Evolutionary conservation across 805 yeast species (phyloP).

Genomic region (Metschnikowia amazonensis): DNA sequence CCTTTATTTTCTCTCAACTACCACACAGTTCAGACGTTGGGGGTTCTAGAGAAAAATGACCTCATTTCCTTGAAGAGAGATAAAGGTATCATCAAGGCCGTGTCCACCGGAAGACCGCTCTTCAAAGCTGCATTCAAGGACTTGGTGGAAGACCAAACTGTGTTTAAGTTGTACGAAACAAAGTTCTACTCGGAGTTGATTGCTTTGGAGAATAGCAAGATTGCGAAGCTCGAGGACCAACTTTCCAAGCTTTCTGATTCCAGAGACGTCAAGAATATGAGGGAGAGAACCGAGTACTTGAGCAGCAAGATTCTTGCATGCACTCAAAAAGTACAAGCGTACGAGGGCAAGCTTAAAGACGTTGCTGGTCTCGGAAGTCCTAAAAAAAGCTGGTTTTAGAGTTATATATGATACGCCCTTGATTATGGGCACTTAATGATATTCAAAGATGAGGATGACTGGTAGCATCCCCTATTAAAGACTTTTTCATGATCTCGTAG

Average conservation of each 20-base stretch:
- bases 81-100: slow-evolving; percentile 65
- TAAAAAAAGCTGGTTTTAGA: slow-evolving; percentile 14
- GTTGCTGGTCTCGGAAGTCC: slow-evolving; percentile 13
- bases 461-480: slow-evolving; percentile 22
- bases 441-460: slow-evolving; percentile 12
- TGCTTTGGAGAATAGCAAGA: slow-evolving; percentile 56
- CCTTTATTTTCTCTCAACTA: slow-evolving; percentile 60
- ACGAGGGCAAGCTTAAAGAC: slow-evolving; percentile 27
- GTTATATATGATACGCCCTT: not conserved
- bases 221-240: slow-evolving; percentile 68
- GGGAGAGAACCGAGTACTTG: slow-evolving; percentile 61
- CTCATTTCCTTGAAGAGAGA: slow-evolving; percentile 67
- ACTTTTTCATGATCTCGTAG: slow-evolving; percentile 45
- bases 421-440: too few relatives aligned
- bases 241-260: slow-evolving; percentile 53
- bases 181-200: slow-evolving; percentile 54
- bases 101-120: slow-evolving; percentile 81
- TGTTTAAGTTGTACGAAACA: slow-evolving; percentile 61
- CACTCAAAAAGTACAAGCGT: slow-evolving; percentile 40
- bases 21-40: slow-evolving; percentile 43
- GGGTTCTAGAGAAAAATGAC: slow-evolving; percentile 76
- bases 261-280: slow-evolving; percentile 51
- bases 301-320: slow-evolving; percentile 62
- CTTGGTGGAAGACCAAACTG: slow-evolving; percentile 53
- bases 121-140: slow-evolving; percentile 73